Conservation (phyloP, 1,139 yeast genomes). For the Suhomyces guaymorum region DNA sequence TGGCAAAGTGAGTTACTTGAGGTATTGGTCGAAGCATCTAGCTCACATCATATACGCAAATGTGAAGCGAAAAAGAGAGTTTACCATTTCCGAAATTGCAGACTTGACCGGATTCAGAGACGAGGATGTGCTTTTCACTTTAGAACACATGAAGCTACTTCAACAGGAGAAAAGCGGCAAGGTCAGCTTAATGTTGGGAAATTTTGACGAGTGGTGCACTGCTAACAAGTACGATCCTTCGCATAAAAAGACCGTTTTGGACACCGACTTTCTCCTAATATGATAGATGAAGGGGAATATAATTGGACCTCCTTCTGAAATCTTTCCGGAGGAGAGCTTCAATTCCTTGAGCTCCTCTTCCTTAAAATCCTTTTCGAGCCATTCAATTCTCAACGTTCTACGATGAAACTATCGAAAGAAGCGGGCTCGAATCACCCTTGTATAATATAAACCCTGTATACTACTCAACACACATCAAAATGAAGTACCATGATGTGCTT, state of each 20-base stretch:
- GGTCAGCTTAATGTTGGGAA: slow-evolving; percentile 23
- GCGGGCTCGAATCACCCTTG: too few relatives aligned
- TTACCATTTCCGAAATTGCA: slow-evolving; percentile 57
- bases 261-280: slow-evolving; percentile 30
- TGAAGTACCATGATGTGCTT: too few relatives aligned
- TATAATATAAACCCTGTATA: too few relatives aligned
- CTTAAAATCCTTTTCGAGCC: too few relatives aligned
- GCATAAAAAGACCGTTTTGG: slow-evolving; percentile 27
- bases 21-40: slow-evolving; percentile 68
- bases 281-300: too few relatives aligned
- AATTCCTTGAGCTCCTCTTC: too few relatives aligned
- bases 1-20: slow-evolving; percentile 70
- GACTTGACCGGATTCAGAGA: slow-evolving; percentile 65
- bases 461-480: too few relatives aligned
- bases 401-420: too few relatives aligned
- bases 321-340: too few relatives aligned
- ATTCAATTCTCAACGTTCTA: too few relatives aligned
- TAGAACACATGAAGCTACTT: slow-evolving; percentile 62
- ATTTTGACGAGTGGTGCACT: slow-evolving; percentile 33
- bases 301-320: too few relatives aligned
- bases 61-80: slow-evolving; percentile 16
- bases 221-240: slow-evolving; percentile 25
- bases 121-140: slow-evolving; percentile 65
- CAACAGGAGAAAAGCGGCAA: slow-evolving; percentile 18
- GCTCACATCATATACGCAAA: slow-evolving; percentile 22